A percentile compares a stretch with the other conserved stretches of the same genome.
phyloP scores from a whole-genome alignment of 2,329 filamentous ascomycete species.

The Nigrograna mackinnonii region DNA sequence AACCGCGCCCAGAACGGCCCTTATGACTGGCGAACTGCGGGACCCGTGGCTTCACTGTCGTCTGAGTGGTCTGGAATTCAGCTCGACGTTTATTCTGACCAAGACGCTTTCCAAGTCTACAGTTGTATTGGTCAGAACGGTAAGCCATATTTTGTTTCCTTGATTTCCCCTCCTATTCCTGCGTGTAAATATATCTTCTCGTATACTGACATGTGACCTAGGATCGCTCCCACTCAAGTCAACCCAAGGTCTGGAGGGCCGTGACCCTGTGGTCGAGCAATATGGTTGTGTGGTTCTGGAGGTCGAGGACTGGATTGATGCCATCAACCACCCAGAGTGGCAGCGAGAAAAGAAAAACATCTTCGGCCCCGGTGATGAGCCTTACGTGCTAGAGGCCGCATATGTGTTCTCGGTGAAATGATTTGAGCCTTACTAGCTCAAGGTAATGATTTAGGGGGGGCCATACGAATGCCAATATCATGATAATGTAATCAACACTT shows the following conservation, averaged over 20 bases:
- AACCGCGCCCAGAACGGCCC: slow-evolving; percentile 62
- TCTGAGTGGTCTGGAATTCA: slow-evolving; percentile 81
- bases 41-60: slow-evolving; percentile 67
- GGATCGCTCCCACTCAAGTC: slow-evolving; percentile 66
- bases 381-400: slow-evolving; percentile 49
- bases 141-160: slow-evolving; percentile 5
- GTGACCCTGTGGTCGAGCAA: slow-evolving; percentile 67
- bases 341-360: slow-evolving; percentile 61
- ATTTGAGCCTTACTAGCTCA: no score
- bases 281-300: slow-evolving; percentile 90
- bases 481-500: no score
- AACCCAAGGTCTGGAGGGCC: slow-evolving; percentile 67
- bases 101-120: slow-evolving; percentile 88
- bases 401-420: slow-evolving; percentile 50
- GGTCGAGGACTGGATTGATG: slow-evolving; percentile 92
- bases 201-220: slow-evolving; percentile 14
- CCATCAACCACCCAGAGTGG: slow-evolving; percentile 91
- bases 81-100: slow-evolving; percentile 79
- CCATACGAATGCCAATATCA: no score
- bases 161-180: not conserved
- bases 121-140: slow-evolving; percentile 79
- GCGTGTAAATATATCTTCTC: no score
- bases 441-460: no score
- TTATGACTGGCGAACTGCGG: slow-evolving; percentile 65
- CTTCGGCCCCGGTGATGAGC: slow-evolving; percentile 48